Base-by-base conservation (phyloP, 2,329 filamentous ascomycete genomes). In the Colletotrichum sidae region DNA sequence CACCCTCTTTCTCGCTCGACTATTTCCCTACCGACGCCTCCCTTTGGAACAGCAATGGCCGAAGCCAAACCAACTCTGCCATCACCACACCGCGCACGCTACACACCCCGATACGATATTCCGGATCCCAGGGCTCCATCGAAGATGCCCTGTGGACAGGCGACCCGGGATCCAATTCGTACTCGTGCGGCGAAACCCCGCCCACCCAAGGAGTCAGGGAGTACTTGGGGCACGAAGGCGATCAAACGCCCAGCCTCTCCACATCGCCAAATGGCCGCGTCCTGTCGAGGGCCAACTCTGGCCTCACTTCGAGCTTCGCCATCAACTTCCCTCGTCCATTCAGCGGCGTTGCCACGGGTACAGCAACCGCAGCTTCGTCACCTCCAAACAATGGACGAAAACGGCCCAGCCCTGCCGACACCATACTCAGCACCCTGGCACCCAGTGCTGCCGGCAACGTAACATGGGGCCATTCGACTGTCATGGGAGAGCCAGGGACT, bases 1-100 rank as follows among this genome's bases (percentile, higher is more conserved):
- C 87, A 0, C 88, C 86, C 0, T 86, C 88, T 0, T 91, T 90
- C 70, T 90, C 88, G 0, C 77, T 91, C 2, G 87, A 90, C 64
- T 91, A 91, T 70, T 90, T 90, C 67, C 88, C 88, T 1, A 86
- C 83, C 1, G 84, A 89, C 66, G 82, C 81, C 2, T 81, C 82
- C 1, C 76, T 84, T 11, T 88, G 86, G 86, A 82, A 80, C 38
- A 73, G 81, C 33, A 82, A 84, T 68, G 79, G 80, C 55, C 83
- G 80, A 63, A 88, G 84, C 60, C 83, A 84, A 45, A 81, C 79
- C 12, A 84, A 83, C 67, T 89, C 87, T 2, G 83, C 76, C 11
- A 77, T 84, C 15, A 86, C 86, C 3, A 90, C 87, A 1, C 86
- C 87, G 0, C 83, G 84, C 67, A 83, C 83, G n/a, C 75, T 83